A percentile compares a stretch with the other conserved stretches of the same genome.
Conservation (phyloP, 1,284 basidiomycete genomes). For the Apiotrichum sp. region DNA sequence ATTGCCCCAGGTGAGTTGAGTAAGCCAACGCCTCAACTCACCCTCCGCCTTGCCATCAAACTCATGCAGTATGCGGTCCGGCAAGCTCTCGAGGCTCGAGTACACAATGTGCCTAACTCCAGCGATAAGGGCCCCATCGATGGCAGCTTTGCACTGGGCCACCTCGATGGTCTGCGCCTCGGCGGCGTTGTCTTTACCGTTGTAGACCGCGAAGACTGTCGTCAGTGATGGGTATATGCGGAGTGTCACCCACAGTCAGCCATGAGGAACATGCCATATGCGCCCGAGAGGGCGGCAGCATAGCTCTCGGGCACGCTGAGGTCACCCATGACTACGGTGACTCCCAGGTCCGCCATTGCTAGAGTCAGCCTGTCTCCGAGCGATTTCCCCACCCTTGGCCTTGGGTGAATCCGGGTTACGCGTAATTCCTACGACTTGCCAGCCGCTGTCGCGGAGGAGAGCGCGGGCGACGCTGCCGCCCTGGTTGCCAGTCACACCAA, state of each 20-base stretch:
- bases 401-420: conserved; percentile 7
- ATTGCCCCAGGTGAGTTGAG: too few relatives aligned
- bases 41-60: not conserved
- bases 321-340: not conserved
- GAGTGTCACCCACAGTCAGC: conserved; percentile 1
- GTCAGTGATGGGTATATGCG: not conserved
- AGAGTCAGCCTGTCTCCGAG: too few relatives aligned
- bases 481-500: conserved; percentile 16
- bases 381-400: not conserved
- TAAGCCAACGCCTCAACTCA: too few relatives aligned
- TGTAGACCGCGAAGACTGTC: conserved; percentile 2
- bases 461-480: conserved; percentile 9
- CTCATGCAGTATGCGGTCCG: not conserved
- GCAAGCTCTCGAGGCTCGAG: conserved; percentile 10
- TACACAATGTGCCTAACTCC: conserved; percentile 2
- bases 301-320: conserved; percentile 1
- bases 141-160: not conserved
- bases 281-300: conserved; percentile 3
- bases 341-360: conserved; percentile 1
- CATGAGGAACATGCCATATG: conserved; percentile 4
- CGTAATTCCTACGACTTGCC: conserved; percentile 16
- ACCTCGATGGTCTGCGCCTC: conserved; percentile 3
- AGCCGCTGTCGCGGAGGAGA: conserved; percentile 7
- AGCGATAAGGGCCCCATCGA: not conserved
- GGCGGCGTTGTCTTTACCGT: conserved; percentile 4